Conservation (phyloP, 176 grass and related monocot species). For the Bromus sterilis region DNA sequence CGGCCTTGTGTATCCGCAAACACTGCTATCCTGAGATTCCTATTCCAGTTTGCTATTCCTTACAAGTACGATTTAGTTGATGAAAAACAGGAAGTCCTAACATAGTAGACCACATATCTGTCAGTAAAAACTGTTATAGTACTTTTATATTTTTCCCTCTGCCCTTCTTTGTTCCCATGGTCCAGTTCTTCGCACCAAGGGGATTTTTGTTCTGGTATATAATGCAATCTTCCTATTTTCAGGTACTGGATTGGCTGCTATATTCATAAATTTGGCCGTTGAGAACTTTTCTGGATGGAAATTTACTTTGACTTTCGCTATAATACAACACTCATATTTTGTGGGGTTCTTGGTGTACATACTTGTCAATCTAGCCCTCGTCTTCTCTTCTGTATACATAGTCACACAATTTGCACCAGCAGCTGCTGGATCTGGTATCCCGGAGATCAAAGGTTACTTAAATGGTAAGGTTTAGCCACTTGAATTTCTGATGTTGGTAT, state of each 20-base stretch:
- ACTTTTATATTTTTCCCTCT: background rate
- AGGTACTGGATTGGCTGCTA: slow-evolving; percentile 97
- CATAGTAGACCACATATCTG: background rate
- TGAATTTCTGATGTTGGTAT: slow-evolving; percentile 7
- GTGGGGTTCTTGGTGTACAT: slow-evolving; percentile 83
- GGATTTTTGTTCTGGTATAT: background rate
- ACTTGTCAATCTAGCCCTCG: slow-evolving; percentile 77
- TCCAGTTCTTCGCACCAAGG: background rate
- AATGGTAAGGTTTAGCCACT: slow-evolving; percentile 59
- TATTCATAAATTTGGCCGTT: slow-evolving; percentile 97
- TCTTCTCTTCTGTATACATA: slow-evolving; percentile 91
- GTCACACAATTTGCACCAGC: slow-evolving; percentile 90
- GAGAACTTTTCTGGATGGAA: slow-evolving; percentile 99
- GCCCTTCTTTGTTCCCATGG: background rate
- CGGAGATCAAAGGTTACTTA: slow-evolving; percentile 99
- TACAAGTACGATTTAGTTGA: background rate
- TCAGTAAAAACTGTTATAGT: background rate
- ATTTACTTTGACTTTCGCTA: slow-evolving; percentile 82
- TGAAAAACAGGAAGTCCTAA: background rate
- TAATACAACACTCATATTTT: slow-evolving; percentile 97
- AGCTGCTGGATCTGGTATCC: slow-evolving; percentile 98
- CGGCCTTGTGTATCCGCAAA: background rate
- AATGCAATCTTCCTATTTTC: slow-evolving; percentile 18
- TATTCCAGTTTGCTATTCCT: background rate
- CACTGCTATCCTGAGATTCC: background rate